These are phyloP conservation scores for Sphagnum magellanicum DNA, from an alignment of 228 moss, liverwort and hornwort species.

Conservation along the genomic window DNA sequence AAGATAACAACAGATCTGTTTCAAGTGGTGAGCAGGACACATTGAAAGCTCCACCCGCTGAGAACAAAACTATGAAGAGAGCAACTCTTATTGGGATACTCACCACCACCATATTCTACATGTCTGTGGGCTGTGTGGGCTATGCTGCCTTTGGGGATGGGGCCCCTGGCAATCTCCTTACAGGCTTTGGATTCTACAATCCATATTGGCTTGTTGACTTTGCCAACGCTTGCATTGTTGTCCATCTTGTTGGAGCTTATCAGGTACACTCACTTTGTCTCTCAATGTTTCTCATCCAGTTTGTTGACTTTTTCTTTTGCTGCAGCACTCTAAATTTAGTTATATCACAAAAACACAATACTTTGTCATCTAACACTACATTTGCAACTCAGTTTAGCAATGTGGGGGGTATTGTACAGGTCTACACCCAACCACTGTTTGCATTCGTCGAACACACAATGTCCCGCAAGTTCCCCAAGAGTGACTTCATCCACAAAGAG, in stretches of 20 bases:
- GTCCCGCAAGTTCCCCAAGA: slow-evolving; percentile 34
- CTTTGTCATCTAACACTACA: background rate
- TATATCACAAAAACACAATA: background rate
- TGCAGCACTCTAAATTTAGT: background rate
- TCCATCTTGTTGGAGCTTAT: slow-evolving; percentile 80
- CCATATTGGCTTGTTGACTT: slow-evolving; percentile 82
- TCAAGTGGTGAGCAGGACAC: slow-evolving; percentile 42
- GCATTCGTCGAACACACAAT: slow-evolving; percentile 49
- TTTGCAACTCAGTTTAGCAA: background rate
- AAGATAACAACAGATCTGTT: background rate
- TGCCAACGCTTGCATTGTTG: slow-evolving; percentile 70
- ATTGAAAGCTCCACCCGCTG: slow-evolving; percentile 46
- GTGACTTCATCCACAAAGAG: slow-evolving; percentile 31
- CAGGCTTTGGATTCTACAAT: slow-evolving; percentile 36
- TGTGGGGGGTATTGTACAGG: slow-evolving; percentile 25
- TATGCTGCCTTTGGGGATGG: slow-evolving; percentile 57
- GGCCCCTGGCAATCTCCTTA: slow-evolving; percentile 65
- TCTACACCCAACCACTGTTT: slow-evolving; percentile 76
- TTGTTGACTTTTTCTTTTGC: slow-evolving; percentile 9
- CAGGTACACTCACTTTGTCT: slow-evolving; percentile 13
- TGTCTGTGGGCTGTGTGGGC: slow-evolving; percentile 64
- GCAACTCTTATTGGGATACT: slow-evolving; percentile 32
- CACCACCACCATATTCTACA: slow-evolving; percentile 64
- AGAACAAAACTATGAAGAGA: slow-evolving; percentile 61
- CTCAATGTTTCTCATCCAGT: background rate